Evolutionary conservation across 2,329 filamentous ascomycete species (phyloP).

Genomic region (Emmonsiellopsis sp.): DNA sequence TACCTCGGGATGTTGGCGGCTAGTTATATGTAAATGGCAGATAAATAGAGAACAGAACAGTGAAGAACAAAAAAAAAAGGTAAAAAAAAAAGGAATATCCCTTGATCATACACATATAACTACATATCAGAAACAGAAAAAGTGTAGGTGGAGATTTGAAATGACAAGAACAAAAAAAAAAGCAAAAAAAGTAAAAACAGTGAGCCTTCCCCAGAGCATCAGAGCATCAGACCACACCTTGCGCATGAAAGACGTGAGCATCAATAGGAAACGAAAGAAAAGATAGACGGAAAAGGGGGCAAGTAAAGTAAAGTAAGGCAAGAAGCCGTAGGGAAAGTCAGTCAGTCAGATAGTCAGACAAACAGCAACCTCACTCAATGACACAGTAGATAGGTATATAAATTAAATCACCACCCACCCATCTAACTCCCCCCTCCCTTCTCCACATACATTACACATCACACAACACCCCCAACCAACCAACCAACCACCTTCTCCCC

Average conservation of each 20-base stretch:
- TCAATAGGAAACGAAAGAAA: neutral
- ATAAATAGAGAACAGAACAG: neutral
- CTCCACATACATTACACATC: too few species aligned
- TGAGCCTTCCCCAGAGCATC: too few species aligned
- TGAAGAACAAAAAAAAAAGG: neutral
- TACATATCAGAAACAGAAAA: neutral
- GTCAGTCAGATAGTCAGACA: too few species aligned
- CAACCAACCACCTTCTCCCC: neutral
- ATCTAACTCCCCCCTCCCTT: too few species aligned
- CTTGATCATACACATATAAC: neutral
- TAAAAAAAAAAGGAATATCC: neutral
- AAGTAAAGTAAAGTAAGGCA: neutral
- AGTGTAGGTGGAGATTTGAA: neutral
- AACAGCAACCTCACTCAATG: too few species aligned
- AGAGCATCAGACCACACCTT: too few species aligned
- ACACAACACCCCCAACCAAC: neutral
- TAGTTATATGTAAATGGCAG: neutral
- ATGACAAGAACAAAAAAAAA: too few species aligned
- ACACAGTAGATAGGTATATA: too few species aligned
- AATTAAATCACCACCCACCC: too few species aligned
- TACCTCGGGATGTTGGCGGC: neutral
- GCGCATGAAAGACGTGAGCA: neutral
- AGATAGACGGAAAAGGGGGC: neutral
- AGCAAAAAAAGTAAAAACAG: too few species aligned
- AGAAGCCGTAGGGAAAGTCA: too few species aligned